Percentiles rank a stretch among this genome's conserved stretches.
Conservation (phyloP, 2,329 filamentous ascomycete genomes). For the Rasamsonia emersonii region DNA sequence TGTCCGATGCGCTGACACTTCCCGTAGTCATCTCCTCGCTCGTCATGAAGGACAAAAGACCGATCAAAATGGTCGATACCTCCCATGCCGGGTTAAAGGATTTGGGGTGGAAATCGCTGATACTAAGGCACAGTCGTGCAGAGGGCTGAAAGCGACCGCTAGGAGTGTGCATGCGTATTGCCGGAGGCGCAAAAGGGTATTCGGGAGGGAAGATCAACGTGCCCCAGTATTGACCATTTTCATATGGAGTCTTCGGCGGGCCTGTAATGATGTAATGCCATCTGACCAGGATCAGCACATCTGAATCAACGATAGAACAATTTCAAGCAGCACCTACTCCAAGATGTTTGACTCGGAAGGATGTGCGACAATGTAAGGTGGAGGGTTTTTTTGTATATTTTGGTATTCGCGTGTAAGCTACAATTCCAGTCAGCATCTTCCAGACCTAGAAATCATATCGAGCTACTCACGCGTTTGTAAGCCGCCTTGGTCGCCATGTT, state of each 20-base stretch:
- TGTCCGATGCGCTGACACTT: slow-evolving; percentile 65
- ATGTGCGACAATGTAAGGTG: slow-evolving; percentile 81
- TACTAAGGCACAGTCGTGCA: slow-evolving; percentile 85
- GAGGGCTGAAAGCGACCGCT: slow-evolving; percentile 91
- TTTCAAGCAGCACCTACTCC: slow-evolving; percentile 50
- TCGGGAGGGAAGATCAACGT: slow-evolving; percentile 91
- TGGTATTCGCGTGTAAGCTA: slow-evolving; percentile 57
- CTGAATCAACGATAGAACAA: background rate
- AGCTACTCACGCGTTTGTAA: slow-evolving; percentile 56
- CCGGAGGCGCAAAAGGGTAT: slow-evolving; percentile 93
- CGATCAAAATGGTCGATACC: slow-evolving; percentile 90
- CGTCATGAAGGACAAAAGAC: slow-evolving; percentile 94
- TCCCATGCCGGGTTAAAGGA: slow-evolving; percentile 99
- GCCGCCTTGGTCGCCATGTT: slow-evolving; percentile 64
- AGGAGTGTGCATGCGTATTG: slow-evolving; percentile 98
- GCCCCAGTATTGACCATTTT: slow-evolving; percentile 95
- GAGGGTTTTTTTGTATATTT: slow-evolving; percentile 63
- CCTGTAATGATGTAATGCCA: slow-evolving; percentile 97
- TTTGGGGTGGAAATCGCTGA: slow-evolving; percentile 95
- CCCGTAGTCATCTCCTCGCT: slow-evolving; percentile 98
- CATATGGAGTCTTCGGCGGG: slow-evolving; percentile 86
- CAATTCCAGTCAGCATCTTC: slow-evolving; percentile 4
- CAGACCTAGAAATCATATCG: background rate
- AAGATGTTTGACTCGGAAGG: slow-evolving; percentile 87
- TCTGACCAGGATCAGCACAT: slow-evolving; percentile 34